A percentile compares a stretch with the other conserved stretches of the same genome.
Evolutionary conservation across 2,329 filamentous ascomycete genomes (phyloP).

Genomic region (Pseudocercospora crystallina): DNA sequence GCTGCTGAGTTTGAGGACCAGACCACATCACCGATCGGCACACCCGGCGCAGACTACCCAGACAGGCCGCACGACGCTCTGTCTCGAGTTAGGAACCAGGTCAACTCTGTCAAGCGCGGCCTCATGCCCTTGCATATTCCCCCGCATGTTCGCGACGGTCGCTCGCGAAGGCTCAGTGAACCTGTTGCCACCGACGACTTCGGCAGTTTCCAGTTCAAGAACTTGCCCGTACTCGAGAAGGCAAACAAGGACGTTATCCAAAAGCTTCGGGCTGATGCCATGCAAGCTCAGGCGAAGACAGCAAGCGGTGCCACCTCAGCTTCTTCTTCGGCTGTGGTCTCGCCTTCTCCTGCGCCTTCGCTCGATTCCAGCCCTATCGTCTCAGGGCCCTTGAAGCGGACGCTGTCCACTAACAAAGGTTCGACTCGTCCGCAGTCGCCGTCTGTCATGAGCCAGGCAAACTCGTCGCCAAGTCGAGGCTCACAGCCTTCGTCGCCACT

Average conservation of each 20-base stretch:
- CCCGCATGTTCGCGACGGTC: constrained; percentile 88
- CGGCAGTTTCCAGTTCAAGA: constrained; percentile 95
- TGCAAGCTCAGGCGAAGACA: constrained; percentile 64
- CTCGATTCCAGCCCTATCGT: constrained; percentile 84
- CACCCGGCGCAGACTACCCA: constrained; percentile 72
- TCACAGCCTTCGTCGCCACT: constrained; percentile 86
- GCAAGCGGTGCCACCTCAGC: constrained; percentile 41
- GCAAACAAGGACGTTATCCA: constrained; percentile 99
- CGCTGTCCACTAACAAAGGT: constrained; percentile 77
- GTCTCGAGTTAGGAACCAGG: constrained; percentile 82
- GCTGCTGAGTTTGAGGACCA: constrained; percentile 93
- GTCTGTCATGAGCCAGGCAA: constrained; percentile 73
- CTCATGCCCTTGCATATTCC: constrained; percentile 96
- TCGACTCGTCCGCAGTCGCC: constrained; percentile 81
- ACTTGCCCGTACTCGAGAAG: constrained; percentile 91
- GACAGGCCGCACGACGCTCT: constrained; percentile 94
- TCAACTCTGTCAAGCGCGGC: constrained; percentile 80
- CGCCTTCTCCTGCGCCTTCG: constrained; percentile 62
- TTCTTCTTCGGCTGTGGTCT: constrained; percentile 41
- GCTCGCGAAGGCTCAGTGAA: constrained; percentile 85
- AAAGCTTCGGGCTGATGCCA: constrained; percentile 86
- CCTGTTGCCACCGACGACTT: constrained; percentile 89
- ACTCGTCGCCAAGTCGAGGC: constrained; percentile 80
- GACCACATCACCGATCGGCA: constrained; percentile 67
- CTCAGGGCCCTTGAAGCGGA: constrained; percentile 76